Evolutionary conservation across 441 rosid genomes (phyloP).

Genomic region (Pelargonium fulgidum): DNA sequence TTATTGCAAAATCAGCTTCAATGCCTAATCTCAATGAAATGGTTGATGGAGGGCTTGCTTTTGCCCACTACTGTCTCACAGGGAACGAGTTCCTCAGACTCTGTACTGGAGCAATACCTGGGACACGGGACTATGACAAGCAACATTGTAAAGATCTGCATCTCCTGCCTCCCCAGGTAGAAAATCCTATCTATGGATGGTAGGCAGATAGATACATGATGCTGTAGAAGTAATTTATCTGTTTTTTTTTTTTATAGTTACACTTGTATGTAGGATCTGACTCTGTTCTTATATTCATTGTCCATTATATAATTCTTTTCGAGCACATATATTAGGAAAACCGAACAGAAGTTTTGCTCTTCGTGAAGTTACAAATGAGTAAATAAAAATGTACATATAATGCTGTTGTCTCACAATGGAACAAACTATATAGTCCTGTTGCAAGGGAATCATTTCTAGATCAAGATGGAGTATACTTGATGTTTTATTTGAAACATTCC

Average conservation of each 20-base stretch:
- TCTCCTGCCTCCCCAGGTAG: constrained; percentile 74
- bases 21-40: constrained; percentile 52
- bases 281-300: too few species aligned
- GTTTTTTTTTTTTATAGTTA: background rate
- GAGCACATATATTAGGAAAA: background rate
- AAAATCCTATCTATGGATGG: constrained; percentile 89
- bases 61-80: constrained; percentile 75
- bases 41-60: constrained; percentile 82
- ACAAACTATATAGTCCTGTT: too few species aligned
- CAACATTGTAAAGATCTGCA: constrained; percentile 82
- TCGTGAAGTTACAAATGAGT: background rate
- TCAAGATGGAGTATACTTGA: too few species aligned
- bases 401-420: background rate
- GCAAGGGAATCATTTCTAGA: too few species aligned
- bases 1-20: constrained; percentile 41
- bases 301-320: background rate
- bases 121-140: constrained; percentile 65
- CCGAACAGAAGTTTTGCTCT: background rate
- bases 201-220: constrained; percentile 21
- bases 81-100: constrained; percentile 82
- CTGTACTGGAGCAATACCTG: constrained; percentile 78
- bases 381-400: too few species aligned
- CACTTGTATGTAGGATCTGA: background rate
- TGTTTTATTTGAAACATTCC: too few species aligned
- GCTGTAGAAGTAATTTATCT: background rate